Percentiles rank a stretch among this genome's conserved stretches.
phyloP scores from a whole-genome alignment of 495 filamentous ascomycete genomes.

The Aspergillus egyptiacus region DNA sequence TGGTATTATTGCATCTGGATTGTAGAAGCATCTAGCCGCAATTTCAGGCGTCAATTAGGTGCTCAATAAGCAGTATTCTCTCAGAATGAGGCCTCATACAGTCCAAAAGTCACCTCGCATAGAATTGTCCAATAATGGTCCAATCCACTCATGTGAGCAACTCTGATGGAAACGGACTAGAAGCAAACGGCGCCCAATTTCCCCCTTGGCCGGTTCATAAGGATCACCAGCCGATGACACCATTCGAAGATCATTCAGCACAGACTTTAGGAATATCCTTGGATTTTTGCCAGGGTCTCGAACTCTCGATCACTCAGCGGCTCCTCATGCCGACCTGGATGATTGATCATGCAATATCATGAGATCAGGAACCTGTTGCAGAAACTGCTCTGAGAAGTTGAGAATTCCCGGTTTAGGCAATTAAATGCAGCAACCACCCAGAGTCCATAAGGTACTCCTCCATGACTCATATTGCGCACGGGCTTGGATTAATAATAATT shows the following conservation, averaged over 20 bases:
- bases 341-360: slow-evolving; percentile 1
- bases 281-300: background rate
- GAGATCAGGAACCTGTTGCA: background rate
- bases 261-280: background rate
- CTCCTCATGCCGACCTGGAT: background rate
- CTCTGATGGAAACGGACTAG: slow-evolving; percentile 4
- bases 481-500: background rate
- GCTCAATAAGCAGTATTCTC: background rate
- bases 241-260: slow-evolving; percentile 7
- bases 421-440: too few relatives aligned
- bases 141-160: background rate
- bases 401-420: too few relatives aligned
- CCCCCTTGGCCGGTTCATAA: background rate
- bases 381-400: background rate
- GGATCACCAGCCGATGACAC: slow-evolving; percentile 5
- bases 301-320: background rate
- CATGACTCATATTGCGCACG: slow-evolving; percentile 2
- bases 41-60: background rate
- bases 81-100: background rate
- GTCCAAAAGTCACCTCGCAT: background rate
- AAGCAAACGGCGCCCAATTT: background rate
- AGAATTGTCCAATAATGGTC: slow-evolving; percentile 1
- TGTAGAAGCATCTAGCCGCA: background rate
- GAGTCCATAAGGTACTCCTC: background rate
- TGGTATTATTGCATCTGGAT: background rate